These are phyloP conservation scores for Fusarium praegraminearum DNA, from an alignment of 2,329 filamentous ascomycete genomes.

Conservation along the genomic window DNA sequence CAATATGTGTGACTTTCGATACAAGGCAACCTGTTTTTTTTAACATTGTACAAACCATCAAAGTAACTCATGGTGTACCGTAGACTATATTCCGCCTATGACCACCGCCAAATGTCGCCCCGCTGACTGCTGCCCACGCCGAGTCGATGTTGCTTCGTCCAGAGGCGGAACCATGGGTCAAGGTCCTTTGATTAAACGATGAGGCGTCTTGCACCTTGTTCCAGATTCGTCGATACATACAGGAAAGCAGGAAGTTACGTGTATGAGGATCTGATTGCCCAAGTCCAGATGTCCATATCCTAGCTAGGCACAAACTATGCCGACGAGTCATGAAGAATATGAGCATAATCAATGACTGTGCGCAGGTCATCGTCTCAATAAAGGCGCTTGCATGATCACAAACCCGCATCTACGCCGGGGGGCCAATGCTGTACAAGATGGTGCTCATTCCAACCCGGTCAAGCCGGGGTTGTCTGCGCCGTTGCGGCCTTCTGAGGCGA, in stretches of 20 bases:
- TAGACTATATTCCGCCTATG: constrained; percentile 35
- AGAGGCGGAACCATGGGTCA: neutral
- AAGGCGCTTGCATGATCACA: constrained; percentile 48
- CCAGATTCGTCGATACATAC: neutral
- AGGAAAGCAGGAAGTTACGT: neutral
- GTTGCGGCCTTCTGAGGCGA: constrained; percentile 41
- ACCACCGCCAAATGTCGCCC: constrained; percentile 23
- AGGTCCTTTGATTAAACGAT: neutral
- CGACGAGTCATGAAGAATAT: constrained; percentile 34
- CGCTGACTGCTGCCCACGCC: neutral
- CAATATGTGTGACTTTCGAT: no score
- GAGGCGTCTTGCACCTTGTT: neutral
- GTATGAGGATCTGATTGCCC: neutral
- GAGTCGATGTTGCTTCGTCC: neutral
- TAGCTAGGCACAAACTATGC: constrained; percentile 1
- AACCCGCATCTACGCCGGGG: constrained; percentile 38
- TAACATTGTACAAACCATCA: no score
- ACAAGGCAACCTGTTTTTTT: no score
- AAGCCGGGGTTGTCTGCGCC: constrained; percentile 35
- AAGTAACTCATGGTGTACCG: constrained; percentile 28
- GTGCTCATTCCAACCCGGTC: constrained; percentile 40
- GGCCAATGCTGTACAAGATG: constrained; percentile 43
- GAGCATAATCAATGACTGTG: constrained; percentile 25
- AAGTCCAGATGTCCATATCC: neutral
- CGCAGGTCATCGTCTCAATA: constrained; percentile 34